Evolutionary conservation across 805 yeast species (phyloP), one percentile per base, ranked within the genome.

Genomic region (Candida koratica): DNA sequence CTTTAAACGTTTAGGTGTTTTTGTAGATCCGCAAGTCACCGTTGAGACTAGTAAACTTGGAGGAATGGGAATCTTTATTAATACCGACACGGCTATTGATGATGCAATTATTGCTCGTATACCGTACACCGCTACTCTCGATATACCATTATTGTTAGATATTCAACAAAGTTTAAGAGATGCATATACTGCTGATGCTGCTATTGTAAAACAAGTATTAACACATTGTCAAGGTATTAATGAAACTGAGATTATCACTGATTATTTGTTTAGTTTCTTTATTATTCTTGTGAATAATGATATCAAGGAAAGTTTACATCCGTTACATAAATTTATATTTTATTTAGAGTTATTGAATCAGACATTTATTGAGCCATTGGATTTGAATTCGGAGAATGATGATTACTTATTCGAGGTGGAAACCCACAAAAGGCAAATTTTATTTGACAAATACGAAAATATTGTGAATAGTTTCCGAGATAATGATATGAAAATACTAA

Each of bases 51-150:
- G 61, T 33, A 14, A 36, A 1, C 39, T 58, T 10, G 66, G 67
- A n/a, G 68, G 68, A 9, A 43, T 44, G 6, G 68, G 68, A 5
- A 29, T 62, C 7, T 50, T 54, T 26, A 45, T 48, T 32, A 13
- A 20, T 32, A 17, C n/a, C n/a, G 43, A 47, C 23, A 25, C 15
- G 9, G 28, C 14, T 19, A 18, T 42, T 8, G 38, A 38, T 11
- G 52, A 47, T 17, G 18, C 43, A 7, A 43, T 48, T 13, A 33
- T 53, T 11, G 43, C 51, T n/a, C 30, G 58, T 24, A 46, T 57
- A 6, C 60, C 60, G 5, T 17, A 27, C 3, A 13, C 10, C 1
- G 16, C 41, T 4, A 41, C 46, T 1, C 48, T 45, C 33, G 63
- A 61, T 39, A 48, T 55, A 14, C 37, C 42, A 18, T 45, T 43